These are phyloP conservation scores for Pachysandra terminalis DNA, from an alignment of 164 flowering plant species.

Conservation along the genomic window DNA sequence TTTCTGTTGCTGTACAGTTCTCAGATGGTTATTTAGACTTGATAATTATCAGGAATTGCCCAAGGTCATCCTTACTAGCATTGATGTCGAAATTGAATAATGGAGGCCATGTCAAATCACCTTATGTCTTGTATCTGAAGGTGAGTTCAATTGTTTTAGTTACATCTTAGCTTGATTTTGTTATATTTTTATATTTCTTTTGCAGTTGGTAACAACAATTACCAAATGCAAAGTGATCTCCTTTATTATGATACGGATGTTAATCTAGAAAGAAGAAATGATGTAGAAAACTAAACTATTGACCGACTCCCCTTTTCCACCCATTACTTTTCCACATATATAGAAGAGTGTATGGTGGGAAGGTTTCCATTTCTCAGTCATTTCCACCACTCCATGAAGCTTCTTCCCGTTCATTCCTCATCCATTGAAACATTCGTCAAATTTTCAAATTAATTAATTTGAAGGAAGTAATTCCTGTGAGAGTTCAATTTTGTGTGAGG, in stretches of 20 bases:
- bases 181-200: neutral
- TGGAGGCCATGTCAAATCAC: slow-evolving; percentile 80
- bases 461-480: too few species aligned
- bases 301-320: too few species aligned
- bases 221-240: neutral
- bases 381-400: too few species aligned
- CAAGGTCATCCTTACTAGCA: slow-evolving; percentile 53
- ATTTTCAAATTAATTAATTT: too few species aligned
- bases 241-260: neutral
- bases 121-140: slow-evolving; percentile 71
- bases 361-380: too few species aligned
- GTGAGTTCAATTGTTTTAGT: slow-evolving; percentile 25
- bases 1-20: slow-evolving; percentile 50
- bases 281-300: too few species aligned
- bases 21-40: slow-evolving; percentile 92
- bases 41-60: slow-evolving; percentile 57
- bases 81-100: slow-evolving; percentile 52
- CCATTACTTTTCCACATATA: too few species aligned
- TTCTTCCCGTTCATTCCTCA: too few species aligned
- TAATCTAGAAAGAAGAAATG: neutral
- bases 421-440: too few species aligned
- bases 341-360: too few species aligned
- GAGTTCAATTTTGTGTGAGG: too few species aligned
- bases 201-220: neutral
- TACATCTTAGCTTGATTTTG: neutral